A percentile compares a stretch with the other conserved stretches of the same genome.
Conservation (phyloP, 2,329 filamentous ascomycete genomes). For the Paracorniculantispora psalliotae region DNA sequence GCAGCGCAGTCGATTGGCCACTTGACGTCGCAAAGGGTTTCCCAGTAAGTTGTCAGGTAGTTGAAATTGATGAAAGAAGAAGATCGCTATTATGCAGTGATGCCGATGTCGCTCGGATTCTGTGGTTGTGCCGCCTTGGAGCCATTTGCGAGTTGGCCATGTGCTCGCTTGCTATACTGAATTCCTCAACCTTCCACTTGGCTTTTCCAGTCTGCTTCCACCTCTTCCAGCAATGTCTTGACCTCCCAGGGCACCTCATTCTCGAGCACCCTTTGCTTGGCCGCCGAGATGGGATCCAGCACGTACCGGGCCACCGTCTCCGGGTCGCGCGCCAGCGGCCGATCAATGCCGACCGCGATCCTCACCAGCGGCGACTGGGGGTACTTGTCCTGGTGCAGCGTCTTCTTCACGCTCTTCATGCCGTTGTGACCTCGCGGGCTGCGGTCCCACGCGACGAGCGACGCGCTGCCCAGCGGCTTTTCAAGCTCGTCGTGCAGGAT, state of each 20-base stretch:
- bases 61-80: background rate
- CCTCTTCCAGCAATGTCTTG: constrained; percentile 42
- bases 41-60: background rate
- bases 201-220: constrained; percentile 36
- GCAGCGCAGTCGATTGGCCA: background rate
- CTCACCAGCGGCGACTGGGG: constrained; percentile 44
- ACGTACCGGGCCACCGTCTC: constrained; percentile 72
- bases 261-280: constrained; percentile 48
- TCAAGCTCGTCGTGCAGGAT: constrained; percentile 90
- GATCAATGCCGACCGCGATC: constrained; percentile 82
- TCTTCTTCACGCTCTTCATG: constrained; percentile 59
- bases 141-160: background rate
- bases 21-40: background rate
- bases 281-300: constrained; percentile 57
- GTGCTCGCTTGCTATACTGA: too few species aligned
- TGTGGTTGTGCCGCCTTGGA: background rate
- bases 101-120: constrained; percentile 1
- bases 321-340: constrained; percentile 64
- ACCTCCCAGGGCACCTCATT: constrained; percentile 48
- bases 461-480: constrained; percentile 61
- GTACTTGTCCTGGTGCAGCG: constrained; percentile 39
- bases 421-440: constrained; percentile 72
- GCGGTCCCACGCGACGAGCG: constrained; percentile 55
- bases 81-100: background rate
- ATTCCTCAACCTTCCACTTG: constrained; percentile 15